Evolutionary conservation across 805 yeast genomes (phyloP).

Genomic region (Kazachstania kunashirensis): DNA sequence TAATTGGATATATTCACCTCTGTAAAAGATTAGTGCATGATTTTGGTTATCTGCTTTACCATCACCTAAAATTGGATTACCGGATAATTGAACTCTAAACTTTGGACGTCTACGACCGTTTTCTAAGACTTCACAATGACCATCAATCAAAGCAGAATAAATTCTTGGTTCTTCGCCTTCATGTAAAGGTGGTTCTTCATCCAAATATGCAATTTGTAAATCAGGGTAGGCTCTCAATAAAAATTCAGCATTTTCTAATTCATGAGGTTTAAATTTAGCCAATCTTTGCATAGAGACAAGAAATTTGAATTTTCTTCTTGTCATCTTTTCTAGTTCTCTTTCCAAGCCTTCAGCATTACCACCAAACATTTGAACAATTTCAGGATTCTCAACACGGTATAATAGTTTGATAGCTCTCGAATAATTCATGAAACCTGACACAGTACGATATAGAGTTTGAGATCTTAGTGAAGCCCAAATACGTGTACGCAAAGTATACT

Average conservation of each 20-base stretch:
- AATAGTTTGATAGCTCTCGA: conserved; percentile 89
- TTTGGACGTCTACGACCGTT: conserved; percentile 68
- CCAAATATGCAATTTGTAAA: conserved; percentile 82
- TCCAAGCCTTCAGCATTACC: conserved; percentile 95
- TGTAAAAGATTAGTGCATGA: conserved; percentile 70
- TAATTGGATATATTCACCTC: conserved; percentile 92
- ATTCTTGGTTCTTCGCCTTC: conserved; percentile 63
- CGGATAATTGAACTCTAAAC: conserved; percentile 67
- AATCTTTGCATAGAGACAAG: conserved; percentile 82
- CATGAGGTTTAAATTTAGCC: conserved; percentile 59
- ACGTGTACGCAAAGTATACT: conserved; percentile 88
- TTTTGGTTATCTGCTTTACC: conserved; percentile 95
- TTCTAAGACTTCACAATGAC: conserved; percentile 62
- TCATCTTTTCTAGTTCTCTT: conserved; percentile 85
- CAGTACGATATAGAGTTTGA: conserved; percentile 92
- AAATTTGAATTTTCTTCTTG: conserved; percentile 71
- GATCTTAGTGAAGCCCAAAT: conserved; percentile 98
- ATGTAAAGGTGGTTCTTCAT: conserved; percentile 74
- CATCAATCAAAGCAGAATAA: conserved; percentile 70
- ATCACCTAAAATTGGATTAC: conserved; percentile 82
- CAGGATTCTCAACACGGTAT: conserved; percentile 91
- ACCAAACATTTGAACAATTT: conserved; percentile 93
- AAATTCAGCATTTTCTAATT: conserved; percentile 70
- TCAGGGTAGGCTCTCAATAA: conserved; percentile 77
- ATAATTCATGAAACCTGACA: conserved; percentile 97